phyloP scores from a whole-genome alignment of 805 yeast species.

The Candida maris region DNA sequence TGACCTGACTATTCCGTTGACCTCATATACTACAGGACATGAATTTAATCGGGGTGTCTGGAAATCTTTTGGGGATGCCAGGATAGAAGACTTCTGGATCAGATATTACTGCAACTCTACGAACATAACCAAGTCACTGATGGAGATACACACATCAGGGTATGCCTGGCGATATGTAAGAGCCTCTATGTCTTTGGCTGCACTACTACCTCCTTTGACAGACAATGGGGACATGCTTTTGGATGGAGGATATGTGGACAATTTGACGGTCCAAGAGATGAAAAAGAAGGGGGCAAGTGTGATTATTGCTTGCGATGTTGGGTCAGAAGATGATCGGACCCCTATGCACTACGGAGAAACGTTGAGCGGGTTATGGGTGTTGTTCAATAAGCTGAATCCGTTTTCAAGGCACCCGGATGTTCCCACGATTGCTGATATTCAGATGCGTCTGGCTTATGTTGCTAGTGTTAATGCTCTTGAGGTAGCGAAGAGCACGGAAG shows the following conservation, averaged over 20 bases:
- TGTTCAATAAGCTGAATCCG: slow-evolving; percentile 84
- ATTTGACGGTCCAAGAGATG: slow-evolving; percentile 91
- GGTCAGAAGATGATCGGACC: slow-evolving; percentile 87
- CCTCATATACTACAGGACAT: slow-evolving; percentile 95
- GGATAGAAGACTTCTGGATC: slow-evolving; percentile 96
- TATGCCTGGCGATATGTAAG: slow-evolving; percentile 94
- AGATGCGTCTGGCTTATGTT: slow-evolving; percentile 87
- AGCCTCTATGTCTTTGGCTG: slow-evolving; percentile 96
- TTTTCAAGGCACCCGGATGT: slow-evolving; percentile 83
- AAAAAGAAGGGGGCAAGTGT: slow-evolving; percentile 80
- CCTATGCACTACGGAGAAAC: slow-evolving; percentile 93
- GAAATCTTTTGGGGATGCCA: slow-evolving; percentile 88
- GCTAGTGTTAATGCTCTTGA: slow-evolving; percentile 93
- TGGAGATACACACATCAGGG: slow-evolving; percentile 92
- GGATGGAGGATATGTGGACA: slow-evolving; percentile 96
- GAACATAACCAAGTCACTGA: slow-evolving; percentile 87
- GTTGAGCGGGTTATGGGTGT: slow-evolving; percentile 86
- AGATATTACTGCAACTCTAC: slow-evolving; percentile 87
- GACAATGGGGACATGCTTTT: slow-evolving; percentile 88
- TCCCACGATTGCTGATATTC: slow-evolving; percentile 94
- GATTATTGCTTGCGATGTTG: slow-evolving; percentile 93
- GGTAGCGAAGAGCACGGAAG: slow-evolving; percentile 76
- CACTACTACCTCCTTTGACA: slow-evolving; percentile 83
- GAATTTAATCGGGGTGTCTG: slow-evolving; percentile 97
- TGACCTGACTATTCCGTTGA: slow-evolving; percentile 89